Evolutionary conservation across 163 green algal genomes (phyloP).

Genomic region (Chlorella variabilis): DNA sequence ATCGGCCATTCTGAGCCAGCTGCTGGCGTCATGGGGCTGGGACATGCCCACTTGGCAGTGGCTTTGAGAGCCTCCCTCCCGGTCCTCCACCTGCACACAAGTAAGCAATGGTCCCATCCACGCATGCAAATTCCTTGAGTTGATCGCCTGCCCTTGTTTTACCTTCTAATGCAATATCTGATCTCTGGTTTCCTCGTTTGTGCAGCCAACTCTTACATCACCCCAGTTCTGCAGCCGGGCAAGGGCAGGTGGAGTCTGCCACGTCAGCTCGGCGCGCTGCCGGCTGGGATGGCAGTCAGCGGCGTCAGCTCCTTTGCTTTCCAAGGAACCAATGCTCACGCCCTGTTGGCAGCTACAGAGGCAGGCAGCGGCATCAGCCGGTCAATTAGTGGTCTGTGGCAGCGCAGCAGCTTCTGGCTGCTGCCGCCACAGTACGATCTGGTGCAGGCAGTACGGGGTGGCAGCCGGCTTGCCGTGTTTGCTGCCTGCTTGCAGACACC

Average conservation of each 20-base stretch:
- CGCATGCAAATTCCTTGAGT: too few species aligned
- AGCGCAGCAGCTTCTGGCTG: slow-evolving; percentile 44
- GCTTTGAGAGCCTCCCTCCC: slow-evolving; percentile 27
- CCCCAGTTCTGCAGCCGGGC: slow-evolving; percentile 10
- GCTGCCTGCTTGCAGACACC: slow-evolving; percentile 1
- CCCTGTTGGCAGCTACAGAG: slow-evolving; percentile 14
- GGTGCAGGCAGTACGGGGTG: not conserved
- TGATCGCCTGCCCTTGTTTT: not conserved
- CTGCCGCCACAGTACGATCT: slow-evolving; percentile 31
- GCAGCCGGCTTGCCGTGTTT: not conserved
- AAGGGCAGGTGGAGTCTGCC: slow-evolving; percentile 35
- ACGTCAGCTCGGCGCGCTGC: slow-evolving; percentile 22
- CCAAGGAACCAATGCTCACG: slow-evolving; percentile 81
- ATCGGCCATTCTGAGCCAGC: slow-evolving; percentile 82
- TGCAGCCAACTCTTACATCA: slow-evolving; percentile 53
- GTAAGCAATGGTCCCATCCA: not conserved
- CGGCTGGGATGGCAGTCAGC: not conserved
- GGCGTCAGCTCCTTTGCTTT: slow-evolving; percentile 88
- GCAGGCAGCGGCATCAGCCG: not conserved
- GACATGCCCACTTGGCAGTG: slow-evolving; percentile 38
- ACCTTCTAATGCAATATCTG: too few species aligned
- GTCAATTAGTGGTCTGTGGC: not conserved
- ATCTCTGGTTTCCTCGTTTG: not conserved
- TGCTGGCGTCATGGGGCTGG: slow-evolving; percentile 80
- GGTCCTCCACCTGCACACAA: slow-evolving; percentile 54